Percentiles rank a stretch among this genome's conserved stretches.
Conservation (phyloP, 768 basidiomycete species). For the Lactifluus volemus region DNA sequence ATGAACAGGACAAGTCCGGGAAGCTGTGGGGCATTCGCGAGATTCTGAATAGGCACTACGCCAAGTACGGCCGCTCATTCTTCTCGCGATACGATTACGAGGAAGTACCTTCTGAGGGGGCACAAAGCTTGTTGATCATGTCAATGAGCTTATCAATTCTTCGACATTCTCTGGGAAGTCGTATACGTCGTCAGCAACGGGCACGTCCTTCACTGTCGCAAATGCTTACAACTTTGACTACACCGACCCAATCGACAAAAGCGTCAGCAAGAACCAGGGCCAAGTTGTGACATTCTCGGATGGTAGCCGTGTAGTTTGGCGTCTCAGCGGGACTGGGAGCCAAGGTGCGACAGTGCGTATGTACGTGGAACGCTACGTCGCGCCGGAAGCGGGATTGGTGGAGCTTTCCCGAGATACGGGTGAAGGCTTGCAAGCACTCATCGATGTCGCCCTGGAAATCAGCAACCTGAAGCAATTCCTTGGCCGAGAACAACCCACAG, state of each 20-base stretch:
- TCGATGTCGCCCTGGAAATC: conserved; percentile 86
- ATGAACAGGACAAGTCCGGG: conserved; percentile 49
- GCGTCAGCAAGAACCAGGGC: conserved; percentile 91
- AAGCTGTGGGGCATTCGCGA: conserved; percentile 87
- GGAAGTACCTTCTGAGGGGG: conserved; percentile 88
- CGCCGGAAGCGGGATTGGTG: conserved; percentile 54
- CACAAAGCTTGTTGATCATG: conserved; percentile 74
- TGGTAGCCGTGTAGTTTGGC: conserved; percentile 91
- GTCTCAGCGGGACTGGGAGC: conserved; percentile 92
- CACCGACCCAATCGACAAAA: conserved; percentile 96
- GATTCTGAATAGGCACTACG: conserved; percentile 79
- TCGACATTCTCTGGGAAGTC: conserved; percentile 59
- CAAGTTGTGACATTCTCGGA: conserved; percentile 88
- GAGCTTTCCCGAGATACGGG: conserved; percentile 71
- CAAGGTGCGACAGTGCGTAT: conserved; percentile 93
- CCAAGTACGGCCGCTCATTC: conserved; percentile 91
- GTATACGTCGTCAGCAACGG: conserved; percentile 59
- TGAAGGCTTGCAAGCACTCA: conserved; percentile 88
- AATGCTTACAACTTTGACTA: conserved; percentile 86
- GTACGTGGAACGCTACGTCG: conserved; percentile 92
- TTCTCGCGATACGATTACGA: conserved; percentile 99
- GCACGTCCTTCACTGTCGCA: conserved; percentile 66
- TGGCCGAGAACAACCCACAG: conserved; percentile 84
- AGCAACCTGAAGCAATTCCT: conserved; percentile 82
- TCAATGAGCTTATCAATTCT: conserved; percentile 62